A percentile compares a stretch with the other conserved stretches of the same genome.
Conservation (phyloP, 2,329 filamentous ascomycete species). For the Neopestalotiopsis sp. region DNA sequence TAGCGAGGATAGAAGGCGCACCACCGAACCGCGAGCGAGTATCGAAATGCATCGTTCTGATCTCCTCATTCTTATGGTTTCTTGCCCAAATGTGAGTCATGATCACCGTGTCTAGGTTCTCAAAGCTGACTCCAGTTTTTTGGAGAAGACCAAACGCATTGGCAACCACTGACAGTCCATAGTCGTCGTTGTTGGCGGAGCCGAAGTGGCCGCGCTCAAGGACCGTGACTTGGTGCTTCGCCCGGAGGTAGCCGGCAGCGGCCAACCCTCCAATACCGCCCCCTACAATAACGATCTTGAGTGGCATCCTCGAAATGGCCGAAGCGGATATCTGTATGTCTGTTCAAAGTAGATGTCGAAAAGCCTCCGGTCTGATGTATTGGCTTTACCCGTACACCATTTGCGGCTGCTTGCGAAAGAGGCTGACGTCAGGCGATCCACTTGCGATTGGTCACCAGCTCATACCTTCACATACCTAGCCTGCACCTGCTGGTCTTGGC, state of each 20-base stretch:
- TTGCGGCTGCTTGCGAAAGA: neutral
- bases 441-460: neutral
- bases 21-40: slow-evolving; percentile 26
- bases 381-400: neutral
- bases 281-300: slow-evolving; percentile 30
- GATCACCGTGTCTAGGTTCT: slow-evolving; percentile 27
- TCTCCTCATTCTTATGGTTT: slow-evolving; percentile 24
- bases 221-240: slow-evolving; percentile 30
- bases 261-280: slow-evolving; percentile 30
- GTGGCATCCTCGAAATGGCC: slow-evolving; percentile 21
- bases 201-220: slow-evolving; percentile 29
- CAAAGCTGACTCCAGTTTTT: slow-evolving; percentile 26
- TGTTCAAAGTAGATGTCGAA: neutral
- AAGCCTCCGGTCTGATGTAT: neutral
- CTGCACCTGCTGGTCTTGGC: neutral
- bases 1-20: slow-evolving; percentile 26
- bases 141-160: slow-evolving; percentile 30
- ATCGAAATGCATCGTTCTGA: slow-evolving; percentile 27
- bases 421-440: neutral
- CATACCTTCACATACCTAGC: neutral
- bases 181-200: slow-evolving; percentile 25
- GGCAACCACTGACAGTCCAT: slow-evolving; percentile 29
- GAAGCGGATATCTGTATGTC: neutral
- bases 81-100: slow-evolving; percentile 29
- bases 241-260: slow-evolving; percentile 31